Conservation (phyloP, 441 rosid species). For the Lagerstroemia fauriei region DNA sequence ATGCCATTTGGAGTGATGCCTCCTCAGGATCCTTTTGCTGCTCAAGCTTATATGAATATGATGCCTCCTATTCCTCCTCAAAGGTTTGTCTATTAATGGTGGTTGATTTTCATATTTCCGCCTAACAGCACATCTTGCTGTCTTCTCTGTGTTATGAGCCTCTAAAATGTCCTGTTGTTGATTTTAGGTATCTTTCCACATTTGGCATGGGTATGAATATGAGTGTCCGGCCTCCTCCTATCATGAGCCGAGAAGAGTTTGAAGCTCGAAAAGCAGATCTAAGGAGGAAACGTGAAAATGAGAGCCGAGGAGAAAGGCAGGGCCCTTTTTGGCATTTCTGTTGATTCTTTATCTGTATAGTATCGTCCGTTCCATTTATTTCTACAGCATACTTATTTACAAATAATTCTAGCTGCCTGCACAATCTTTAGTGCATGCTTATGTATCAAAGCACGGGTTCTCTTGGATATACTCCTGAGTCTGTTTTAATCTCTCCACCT, state of each 20-base stretch:
- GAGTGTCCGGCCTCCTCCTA: slow-evolving; percentile 49
- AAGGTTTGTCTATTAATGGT: slow-evolving; percentile 43
- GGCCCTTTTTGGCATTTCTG: not conserved
- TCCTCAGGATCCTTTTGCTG: slow-evolving; percentile 65
- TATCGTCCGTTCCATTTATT: not conserved
- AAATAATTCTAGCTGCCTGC: not conserved
- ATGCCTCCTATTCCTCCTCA: slow-evolving; percentile 64
- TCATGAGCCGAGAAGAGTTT: slow-evolving; percentile 88
- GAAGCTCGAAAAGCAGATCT: slow-evolving; percentile 89
- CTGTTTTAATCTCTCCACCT: not conserved
- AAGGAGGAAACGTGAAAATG: slow-evolving; percentile 80
- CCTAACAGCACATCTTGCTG: not conserved
- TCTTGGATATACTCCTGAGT: not conserved
- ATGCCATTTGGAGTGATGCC: slow-evolving; percentile 61
- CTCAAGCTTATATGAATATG: slow-evolving; percentile 51
- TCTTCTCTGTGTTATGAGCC: not conserved
- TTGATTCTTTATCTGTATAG: too few relatives aligned
- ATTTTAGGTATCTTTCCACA: slow-evolving; percentile 70
- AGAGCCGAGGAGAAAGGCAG: slow-evolving; percentile 80
- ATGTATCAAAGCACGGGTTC: not conserved
- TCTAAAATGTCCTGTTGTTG: slow-evolving; percentile 13
- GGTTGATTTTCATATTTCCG: not conserved
- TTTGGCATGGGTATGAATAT: slow-evolving; percentile 77
- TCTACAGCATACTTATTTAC: not conserved
- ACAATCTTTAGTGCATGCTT: not conserved